phyloP scores from a whole-genome alignment of 2,329 filamentous ascomycete genomes.

The Fusarium luffae region DNA sequence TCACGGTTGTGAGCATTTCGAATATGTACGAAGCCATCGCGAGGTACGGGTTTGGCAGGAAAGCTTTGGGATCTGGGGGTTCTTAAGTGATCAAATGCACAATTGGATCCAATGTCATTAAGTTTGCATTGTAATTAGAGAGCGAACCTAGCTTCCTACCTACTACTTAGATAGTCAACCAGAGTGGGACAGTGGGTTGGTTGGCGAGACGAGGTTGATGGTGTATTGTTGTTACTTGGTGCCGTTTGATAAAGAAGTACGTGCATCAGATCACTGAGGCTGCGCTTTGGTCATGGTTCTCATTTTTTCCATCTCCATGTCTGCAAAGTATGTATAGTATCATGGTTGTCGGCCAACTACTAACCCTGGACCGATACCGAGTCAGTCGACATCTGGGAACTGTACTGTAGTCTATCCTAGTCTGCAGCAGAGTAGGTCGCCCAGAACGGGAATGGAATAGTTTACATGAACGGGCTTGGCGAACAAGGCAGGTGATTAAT shows the following conservation, averaged over 20 bases:
- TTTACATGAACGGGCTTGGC: constrained; percentile 11
- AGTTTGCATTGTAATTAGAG: neutral
- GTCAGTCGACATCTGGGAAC: constrained; percentile 11
- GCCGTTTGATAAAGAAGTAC: neutral
- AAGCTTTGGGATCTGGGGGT: neutral
- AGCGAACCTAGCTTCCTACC: no score
- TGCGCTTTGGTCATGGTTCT: neutral
- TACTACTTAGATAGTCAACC: neutral
- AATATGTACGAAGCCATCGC: neutral
- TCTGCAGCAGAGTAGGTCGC: neutral
- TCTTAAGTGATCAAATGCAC: neutral
- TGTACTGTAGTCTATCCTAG: neutral
- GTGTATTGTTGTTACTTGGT: neutral
- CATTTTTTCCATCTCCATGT: neutral
- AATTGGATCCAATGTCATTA: neutral
- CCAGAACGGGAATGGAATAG: constrained; percentile 21
- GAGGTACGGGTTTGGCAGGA: neutral
- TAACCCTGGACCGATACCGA: neutral
- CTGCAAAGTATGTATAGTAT: neutral
- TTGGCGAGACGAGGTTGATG: neutral
- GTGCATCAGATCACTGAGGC: neutral
- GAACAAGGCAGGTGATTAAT: constrained; percentile 9
- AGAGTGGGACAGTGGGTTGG: neutral
- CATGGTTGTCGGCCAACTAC: neutral
- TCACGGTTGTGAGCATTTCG: neutral